phyloP scores from a whole-genome alignment of 2,329 filamentous ascomycete species.

The Monosporascus sp. region DNA sequence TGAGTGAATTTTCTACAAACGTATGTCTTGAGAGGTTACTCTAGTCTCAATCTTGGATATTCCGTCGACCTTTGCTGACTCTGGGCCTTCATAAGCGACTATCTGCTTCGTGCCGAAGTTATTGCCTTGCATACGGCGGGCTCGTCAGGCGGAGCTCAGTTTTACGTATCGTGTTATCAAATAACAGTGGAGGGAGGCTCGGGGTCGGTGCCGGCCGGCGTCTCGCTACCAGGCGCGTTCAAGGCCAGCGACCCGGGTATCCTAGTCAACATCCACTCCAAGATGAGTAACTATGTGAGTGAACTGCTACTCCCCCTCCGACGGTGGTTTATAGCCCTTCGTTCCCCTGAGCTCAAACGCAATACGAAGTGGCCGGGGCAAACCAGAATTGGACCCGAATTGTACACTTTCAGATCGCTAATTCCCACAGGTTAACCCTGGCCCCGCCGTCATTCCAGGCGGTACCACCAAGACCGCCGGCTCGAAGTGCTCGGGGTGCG shows the following conservation, averaged over 20 bases:
- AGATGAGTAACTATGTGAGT: slow-evolving; percentile 30
- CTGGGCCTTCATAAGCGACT: slow-evolving; percentile 29
- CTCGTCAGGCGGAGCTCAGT: slow-evolving; percentile 26
- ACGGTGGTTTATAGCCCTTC: too few relatives aligned
- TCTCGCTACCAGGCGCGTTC: slow-evolving; percentile 40
- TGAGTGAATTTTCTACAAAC: too few relatives aligned
- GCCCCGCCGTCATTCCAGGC: slow-evolving; percentile 36
- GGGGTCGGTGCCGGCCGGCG: slow-evolving; percentile 23
- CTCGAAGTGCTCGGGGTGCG: slow-evolving; percentile 35
- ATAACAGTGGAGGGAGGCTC: slow-evolving; percentile 23
- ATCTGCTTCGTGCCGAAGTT: slow-evolving; percentile 40
- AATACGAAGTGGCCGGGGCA: too few relatives aligned
- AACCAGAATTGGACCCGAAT: background rate
- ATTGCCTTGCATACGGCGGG: slow-evolving; percentile 39
- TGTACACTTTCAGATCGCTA: background rate
- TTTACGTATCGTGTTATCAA: slow-evolving; percentile 29
- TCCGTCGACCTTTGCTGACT: slow-evolving; percentile 9
- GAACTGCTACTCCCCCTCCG: too few relatives aligned
- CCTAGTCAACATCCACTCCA: slow-evolving; percentile 41
- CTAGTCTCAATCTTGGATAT: too few relatives aligned
- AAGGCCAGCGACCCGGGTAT: slow-evolving; percentile 40
- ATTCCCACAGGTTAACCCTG: slow-evolving; percentile 29
- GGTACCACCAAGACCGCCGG: slow-evolving; percentile 37
- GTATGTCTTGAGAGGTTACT: too few relatives aligned
- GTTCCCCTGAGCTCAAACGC: too few relatives aligned